phyloP scores from a whole-genome alignment of 768 basidiomycete species.

The Pleurotus pulmonarius region DNA sequence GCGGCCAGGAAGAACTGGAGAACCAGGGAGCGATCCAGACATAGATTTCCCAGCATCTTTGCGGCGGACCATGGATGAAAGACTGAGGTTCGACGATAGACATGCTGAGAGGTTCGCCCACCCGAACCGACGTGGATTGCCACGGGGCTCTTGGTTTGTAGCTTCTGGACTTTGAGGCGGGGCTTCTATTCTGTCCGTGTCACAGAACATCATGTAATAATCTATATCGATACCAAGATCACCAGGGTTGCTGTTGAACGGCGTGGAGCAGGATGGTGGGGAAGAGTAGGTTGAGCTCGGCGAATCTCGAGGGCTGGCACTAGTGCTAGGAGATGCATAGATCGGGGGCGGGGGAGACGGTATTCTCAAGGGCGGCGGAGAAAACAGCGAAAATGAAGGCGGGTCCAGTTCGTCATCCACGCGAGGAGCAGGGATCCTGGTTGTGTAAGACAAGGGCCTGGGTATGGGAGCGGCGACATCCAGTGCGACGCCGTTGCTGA shows the following conservation, averaged over 20 bases:
- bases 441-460: no score
- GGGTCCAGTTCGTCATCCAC: not conserved
- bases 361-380: not conserved
- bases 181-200: no score
- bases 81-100: not conserved
- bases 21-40: not conserved
- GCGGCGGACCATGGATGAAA: not conserved
- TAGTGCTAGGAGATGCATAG: not conserved
- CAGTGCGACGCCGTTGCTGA: no score
- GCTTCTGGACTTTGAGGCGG: no score
- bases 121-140: not conserved
- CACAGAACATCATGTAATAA: conserved; percentile 2
- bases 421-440: not conserved
- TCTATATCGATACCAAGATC: not conserved
- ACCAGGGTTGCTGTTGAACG: not conserved
- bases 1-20: no score
- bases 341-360: conserved; percentile 2
- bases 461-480: no score
- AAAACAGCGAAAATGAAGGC: not conserved
- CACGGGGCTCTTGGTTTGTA: not conserved
- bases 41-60: not conserved
- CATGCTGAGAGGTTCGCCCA: not conserved
- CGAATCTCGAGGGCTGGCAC: not conserved
- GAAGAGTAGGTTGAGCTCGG: not conserved
- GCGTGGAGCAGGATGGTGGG: not conserved